A percentile compares a stretch with the other conserved stretches of the same genome.
These are phyloP conservation scores for Metschnikowia noctiluminum DNA, from an alignment of 805 yeast species.

Conservation along the genomic window DNA sequence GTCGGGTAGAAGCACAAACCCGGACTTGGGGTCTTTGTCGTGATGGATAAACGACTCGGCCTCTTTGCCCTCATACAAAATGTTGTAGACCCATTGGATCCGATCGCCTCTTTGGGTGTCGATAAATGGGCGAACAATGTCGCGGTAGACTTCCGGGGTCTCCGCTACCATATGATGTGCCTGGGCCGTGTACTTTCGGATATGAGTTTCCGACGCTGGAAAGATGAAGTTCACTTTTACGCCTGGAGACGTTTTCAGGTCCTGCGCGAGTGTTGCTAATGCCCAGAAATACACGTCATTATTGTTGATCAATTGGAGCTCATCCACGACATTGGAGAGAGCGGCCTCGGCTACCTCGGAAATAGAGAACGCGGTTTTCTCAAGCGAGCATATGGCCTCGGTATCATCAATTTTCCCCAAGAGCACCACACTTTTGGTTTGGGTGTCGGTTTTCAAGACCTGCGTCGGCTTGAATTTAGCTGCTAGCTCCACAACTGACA, in stretches of 20 bases:
- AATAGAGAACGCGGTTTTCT: conserved; percentile 61
- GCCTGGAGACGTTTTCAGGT: conserved; percentile 47
- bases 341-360: conserved; percentile 17
- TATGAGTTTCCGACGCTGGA: conserved; percentile 88
- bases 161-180: conserved; percentile 63
- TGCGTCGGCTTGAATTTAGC: conserved; percentile 18
- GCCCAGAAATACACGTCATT: conserved; percentile 92
- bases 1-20: conserved; percentile 83
- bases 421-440: conserved; percentile 59
- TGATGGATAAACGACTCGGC: conserved; percentile 73
- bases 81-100: conserved; percentile 86
- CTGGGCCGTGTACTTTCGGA: conserved; percentile 68
- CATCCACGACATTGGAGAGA: conserved; percentile 10
- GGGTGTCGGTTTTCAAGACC: conserved; percentile 58
- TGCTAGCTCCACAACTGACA: conserved; percentile 4
- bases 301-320: conserved; percentile 43
- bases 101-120: conserved; percentile 72
- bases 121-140: conserved; percentile 70
- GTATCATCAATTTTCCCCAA: conserved; percentile 62
- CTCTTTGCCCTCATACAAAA: conserved; percentile 77
- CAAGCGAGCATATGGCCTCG: conserved; percentile 68
- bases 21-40: conserved; percentile 50
- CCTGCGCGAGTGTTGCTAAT: conserved; percentile 46
- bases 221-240: conserved; percentile 74
- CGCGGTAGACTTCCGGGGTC: conserved; percentile 71